Conservation (phyloP, 768 basidiomycete genomes). For the Strobilomyces dryophilus region DNA sequence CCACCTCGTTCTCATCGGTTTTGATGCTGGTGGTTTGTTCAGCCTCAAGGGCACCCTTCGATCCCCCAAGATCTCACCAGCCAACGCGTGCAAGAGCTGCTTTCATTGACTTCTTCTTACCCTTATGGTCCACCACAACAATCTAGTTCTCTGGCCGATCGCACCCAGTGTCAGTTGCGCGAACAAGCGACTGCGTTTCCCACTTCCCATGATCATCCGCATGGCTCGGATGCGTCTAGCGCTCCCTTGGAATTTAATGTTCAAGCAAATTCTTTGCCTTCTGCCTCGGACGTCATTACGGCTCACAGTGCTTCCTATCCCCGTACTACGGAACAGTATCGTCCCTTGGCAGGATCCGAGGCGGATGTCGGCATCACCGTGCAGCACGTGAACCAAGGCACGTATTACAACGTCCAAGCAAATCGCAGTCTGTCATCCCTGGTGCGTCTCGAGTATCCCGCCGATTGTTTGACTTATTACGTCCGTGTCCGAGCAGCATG, state of each 20-base stretch:
- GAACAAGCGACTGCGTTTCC: not conserved
- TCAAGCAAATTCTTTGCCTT: slow-evolving; percentile 5
- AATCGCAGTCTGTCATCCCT: slow-evolving; percentile 21
- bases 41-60: slow-evolving; percentile 1
- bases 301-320: slow-evolving; percentile 1
- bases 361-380: slow-evolving; percentile 15
- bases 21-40: not conserved
- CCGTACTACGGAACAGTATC: slow-evolving; percentile 5
- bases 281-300: not conserved
- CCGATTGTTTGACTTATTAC: not conserved
- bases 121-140: not conserved
- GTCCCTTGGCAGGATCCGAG: not conserved
- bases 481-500: slow-evolving; percentile 12
- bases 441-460: slow-evolving; percentile 13
- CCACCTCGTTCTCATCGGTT: too few species aligned
- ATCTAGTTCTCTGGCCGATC: not conserved
- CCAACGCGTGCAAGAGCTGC: slow-evolving; percentile 25
- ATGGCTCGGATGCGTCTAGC: not conserved
- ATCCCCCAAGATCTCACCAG: slow-evolving; percentile 11
- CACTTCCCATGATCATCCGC: not conserved
- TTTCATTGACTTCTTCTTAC: slow-evolving; percentile 10
- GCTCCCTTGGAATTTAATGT: not conserved
- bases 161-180: not conserved
- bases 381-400: slow-evolving; percentile 9
- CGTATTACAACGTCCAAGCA: slow-evolving; percentile 14